These are phyloP conservation scores for Protomyces lactucae-debilis DNA, from an alignment of 1,139 yeast genomes.

Conservation along the genomic window DNA sequence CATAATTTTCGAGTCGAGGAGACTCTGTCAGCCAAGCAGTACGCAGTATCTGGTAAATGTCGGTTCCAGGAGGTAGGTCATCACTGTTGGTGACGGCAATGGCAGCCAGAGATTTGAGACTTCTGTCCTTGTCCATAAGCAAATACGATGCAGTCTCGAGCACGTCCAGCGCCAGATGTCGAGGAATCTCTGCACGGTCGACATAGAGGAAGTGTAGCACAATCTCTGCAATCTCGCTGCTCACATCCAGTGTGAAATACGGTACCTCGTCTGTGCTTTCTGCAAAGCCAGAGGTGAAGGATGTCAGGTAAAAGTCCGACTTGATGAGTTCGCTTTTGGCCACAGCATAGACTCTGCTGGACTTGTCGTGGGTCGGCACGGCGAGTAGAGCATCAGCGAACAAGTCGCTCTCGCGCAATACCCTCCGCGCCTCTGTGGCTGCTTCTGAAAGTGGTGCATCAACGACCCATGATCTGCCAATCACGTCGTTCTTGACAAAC, in stretches of 20 bases:
- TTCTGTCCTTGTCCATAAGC: constrained; percentile 48
- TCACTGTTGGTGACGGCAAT: constrained; percentile 50
- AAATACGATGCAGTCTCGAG: constrained; percentile 59
- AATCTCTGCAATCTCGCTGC: constrained; percentile 49
- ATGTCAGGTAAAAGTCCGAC: constrained; percentile 60
- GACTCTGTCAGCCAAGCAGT: constrained; percentile 66
- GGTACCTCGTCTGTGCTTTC: constrained; percentile 41
- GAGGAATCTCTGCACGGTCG: constrained; percentile 54
- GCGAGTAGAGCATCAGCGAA: constrained; percentile 31
- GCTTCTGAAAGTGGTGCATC: not conserved
- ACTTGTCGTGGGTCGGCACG: constrained; percentile 26
- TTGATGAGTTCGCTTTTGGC: constrained; percentile 59
- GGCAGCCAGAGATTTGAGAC: constrained; percentile 60
- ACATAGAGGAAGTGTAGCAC: constrained; percentile 56
- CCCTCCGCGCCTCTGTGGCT: not conserved
- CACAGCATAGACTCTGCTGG: constrained; percentile 48
- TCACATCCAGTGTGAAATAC: constrained; percentile 40
- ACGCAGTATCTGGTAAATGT: constrained; percentile 54
- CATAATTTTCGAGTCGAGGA: constrained; percentile 60
- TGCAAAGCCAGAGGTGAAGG: constrained; percentile 52
- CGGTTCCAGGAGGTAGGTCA: constrained; percentile 33
- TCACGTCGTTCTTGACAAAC: constrained; percentile 44
- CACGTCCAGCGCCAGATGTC: constrained; percentile 51
- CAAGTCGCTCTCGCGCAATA: constrained; percentile 10
- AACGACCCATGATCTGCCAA: constrained; percentile 36